Conservation (phyloP, 768 basidiomycete species). For the Strobilomyces dryophilus region DNA sequence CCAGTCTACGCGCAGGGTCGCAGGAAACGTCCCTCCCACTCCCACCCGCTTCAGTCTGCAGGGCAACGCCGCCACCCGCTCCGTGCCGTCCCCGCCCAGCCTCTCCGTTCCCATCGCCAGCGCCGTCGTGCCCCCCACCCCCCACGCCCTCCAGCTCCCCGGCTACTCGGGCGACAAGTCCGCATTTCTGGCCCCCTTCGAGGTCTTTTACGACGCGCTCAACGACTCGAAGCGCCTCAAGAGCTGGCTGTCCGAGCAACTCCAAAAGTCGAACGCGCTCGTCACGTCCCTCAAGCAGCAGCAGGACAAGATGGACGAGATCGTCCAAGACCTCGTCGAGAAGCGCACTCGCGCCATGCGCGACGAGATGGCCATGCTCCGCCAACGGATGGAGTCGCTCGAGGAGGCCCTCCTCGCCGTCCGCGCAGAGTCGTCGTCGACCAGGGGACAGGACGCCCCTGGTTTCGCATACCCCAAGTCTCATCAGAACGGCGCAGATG, state of each 20-base stretch:
- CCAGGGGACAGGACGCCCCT: slow-evolving; percentile 11
- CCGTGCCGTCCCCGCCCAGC: slow-evolving; percentile 48
- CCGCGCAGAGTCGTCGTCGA: slow-evolving; percentile 20
- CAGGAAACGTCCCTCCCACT: slow-evolving; percentile 66
- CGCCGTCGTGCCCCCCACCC: slow-evolving; percentile 64
- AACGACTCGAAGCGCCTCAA: slow-evolving; percentile 78
- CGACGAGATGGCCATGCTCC: slow-evolving; percentile 57
- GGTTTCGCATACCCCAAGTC: slow-evolving; percentile 22
- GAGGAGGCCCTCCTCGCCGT: slow-evolving; percentile 42
- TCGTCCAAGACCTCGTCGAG: slow-evolving; percentile 59
- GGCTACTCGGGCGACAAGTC: slow-evolving; percentile 61
- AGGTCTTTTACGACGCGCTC: slow-evolving; percentile 80
- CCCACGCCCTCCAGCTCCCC: slow-evolving; percentile 59
- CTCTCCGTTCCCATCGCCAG: slow-evolving; percentile 67
- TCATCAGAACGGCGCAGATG: slow-evolving; percentile 36
- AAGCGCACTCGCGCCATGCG: slow-evolving; percentile 53
- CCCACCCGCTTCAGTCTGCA: slow-evolving; percentile 60
- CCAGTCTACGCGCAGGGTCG: slow-evolving; percentile 47
- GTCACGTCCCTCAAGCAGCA: slow-evolving; percentile 51
- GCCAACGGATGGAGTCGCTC: slow-evolving; percentile 63
- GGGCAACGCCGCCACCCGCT: slow-evolving; percentile 22
- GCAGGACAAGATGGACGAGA: slow-evolving; percentile 58
- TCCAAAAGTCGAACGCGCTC: slow-evolving; percentile 57
- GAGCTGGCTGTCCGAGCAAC: slow-evolving; percentile 68
- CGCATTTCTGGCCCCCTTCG: slow-evolving; percentile 80